Evolutionary conservation across 2,329 filamentous ascomycete genomes (phyloP), one percentile per base, ranked within the genome.

Genomic region (Paecilomyces sp.): DNA sequence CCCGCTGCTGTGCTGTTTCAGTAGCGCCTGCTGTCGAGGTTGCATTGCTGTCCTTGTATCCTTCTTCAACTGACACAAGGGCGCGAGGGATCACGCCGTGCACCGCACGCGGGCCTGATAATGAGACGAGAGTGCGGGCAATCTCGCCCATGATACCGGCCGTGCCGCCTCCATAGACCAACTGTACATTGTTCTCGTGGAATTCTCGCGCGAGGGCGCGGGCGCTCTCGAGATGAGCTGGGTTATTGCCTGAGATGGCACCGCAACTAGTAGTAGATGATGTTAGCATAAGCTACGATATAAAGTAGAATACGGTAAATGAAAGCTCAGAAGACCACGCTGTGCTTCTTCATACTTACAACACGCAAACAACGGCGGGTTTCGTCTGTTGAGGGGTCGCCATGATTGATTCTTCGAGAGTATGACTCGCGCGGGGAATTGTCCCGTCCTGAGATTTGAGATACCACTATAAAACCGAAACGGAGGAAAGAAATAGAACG

Each of bases 141-240:
- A 97, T 77, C 72, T 97, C 92, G 71, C 94, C 94, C 94, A 99
- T 99, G 54, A 99, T 83, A 9, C 94, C 94, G 41, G 91, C 86
- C 2, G 93, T 97, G 70, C 94, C 94, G 66, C 94, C 94, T 66
- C 94, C 94, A 76, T 97, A 99, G 64, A 97, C 92, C 52, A 99
- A 85, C 9, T 85, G 83, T 68, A 95, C 91, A 73, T 90, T 87
- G 70, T 89, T 83, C 56, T 83, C 82, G 72, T 92, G 88, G 78
- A 97, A 88, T 64, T 83, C 81, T 34, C 80, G 79, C 58, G 88
- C 93, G 13, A 97, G 86, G 31, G 85, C 77, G 47, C 88, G 88
- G 2, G 94, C 94, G 7, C 91, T 87, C 72, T 87, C 86, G 68
- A 95, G 77, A 75, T 97, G 91, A 3, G 82, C 82, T 13, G 90